phyloP scores from a whole-genome alignment of 371 early-diverging fungal species.

The Apophysomyces trapeziformis region DNA sequence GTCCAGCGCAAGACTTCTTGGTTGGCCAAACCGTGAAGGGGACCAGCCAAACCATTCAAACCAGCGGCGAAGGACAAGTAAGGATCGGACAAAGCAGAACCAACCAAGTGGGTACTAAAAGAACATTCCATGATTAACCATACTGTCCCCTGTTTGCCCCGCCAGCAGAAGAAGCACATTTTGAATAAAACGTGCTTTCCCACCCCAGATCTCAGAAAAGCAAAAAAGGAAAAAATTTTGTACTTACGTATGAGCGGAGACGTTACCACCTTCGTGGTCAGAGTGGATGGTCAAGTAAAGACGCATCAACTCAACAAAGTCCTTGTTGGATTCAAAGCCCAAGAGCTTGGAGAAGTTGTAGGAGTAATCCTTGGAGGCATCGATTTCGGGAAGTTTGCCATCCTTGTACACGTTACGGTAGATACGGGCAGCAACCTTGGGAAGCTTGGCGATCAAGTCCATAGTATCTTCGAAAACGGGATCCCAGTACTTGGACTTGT shows the following conservation, averaged over 20 bases:
- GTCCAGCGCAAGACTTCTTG: constrained; percentile 99
- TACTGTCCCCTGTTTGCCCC: not conserved
- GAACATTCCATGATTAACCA: constrained; percentile 6
- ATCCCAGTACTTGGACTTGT: constrained; percentile 97
- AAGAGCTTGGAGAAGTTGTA: constrained; percentile 94
- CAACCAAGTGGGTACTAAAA: constrained; percentile 89
- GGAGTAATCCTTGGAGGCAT: constrained; percentile 89
- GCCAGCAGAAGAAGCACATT: no score
- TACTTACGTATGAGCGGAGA: constrained; percentile 87
- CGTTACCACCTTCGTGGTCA: constrained; percentile 99
- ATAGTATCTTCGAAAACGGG: constrained; percentile 96
- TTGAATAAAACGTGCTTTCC: not conserved
- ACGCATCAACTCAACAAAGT: constrained; percentile 97
- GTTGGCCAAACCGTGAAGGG: constrained; percentile 99
- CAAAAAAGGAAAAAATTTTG: constrained; percentile 7
- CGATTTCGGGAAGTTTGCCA: constrained; percentile 87
- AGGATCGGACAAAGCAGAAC: constrained; percentile 97
- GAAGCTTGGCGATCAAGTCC: constrained; percentile 98
- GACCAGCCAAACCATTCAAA: constrained; percentile 98
- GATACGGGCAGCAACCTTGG: constrained; percentile 95
- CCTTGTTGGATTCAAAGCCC: constrained; percentile 86
- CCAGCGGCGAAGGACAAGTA: constrained; percentile 98
- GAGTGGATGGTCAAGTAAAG: constrained; percentile 99
- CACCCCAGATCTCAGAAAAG: constrained; percentile 1
- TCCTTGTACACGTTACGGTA: constrained; percentile 98